Evolutionary conservation across 108 stramenopile genomes (phyloP).

Genomic region (Fistulifera solaris): DNA sequence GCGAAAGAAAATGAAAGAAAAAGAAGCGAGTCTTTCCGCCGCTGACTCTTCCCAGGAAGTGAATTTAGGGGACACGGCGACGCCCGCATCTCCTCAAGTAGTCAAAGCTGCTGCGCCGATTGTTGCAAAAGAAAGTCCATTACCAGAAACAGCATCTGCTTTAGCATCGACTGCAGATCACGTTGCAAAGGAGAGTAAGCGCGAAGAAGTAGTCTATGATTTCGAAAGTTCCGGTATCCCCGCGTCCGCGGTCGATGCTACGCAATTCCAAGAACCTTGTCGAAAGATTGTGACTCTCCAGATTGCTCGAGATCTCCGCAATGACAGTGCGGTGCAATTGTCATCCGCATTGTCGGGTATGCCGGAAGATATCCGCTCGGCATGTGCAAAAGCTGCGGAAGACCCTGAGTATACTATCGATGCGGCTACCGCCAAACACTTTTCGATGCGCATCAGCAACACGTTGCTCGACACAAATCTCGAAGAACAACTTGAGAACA

Average conservation of each 20-base stretch:
- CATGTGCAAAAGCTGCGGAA: conserved; percentile 8
- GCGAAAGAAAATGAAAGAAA: conserved; percentile 1
- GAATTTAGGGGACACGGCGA: neutral
- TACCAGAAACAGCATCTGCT: neutral
- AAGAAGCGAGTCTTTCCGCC: neutral
- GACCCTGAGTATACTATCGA: conserved; percentile 12
- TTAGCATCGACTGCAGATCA: neutral
- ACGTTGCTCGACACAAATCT: conserved; percentile 64
- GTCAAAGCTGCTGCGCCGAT: neutral
- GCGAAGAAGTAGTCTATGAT: conserved; percentile 31
- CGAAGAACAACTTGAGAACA: conserved; percentile 41
- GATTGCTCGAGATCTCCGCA: conserved; percentile 73
- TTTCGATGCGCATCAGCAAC: conserved; percentile 37
- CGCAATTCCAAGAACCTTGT: conserved; percentile 60
- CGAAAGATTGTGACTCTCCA: conserved; percentile 72
- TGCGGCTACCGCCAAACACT: conserved; percentile 26
- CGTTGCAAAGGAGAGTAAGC: conserved; percentile 1
- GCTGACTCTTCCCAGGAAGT: conserved; percentile 1
- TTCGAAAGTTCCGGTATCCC: conserved; percentile 61
- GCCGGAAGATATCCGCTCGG: conserved; percentile 42
- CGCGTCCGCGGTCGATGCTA: conserved; percentile 37
- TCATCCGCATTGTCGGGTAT: conserved; percentile 37
- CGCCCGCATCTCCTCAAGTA: conserved; percentile 3
- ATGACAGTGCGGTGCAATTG: conserved; percentile 56
- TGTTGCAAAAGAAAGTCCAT: neutral